Evolutionary conservation across 805 yeast species (phyloP).

Genomic region (Ogataea corticis): DNA sequence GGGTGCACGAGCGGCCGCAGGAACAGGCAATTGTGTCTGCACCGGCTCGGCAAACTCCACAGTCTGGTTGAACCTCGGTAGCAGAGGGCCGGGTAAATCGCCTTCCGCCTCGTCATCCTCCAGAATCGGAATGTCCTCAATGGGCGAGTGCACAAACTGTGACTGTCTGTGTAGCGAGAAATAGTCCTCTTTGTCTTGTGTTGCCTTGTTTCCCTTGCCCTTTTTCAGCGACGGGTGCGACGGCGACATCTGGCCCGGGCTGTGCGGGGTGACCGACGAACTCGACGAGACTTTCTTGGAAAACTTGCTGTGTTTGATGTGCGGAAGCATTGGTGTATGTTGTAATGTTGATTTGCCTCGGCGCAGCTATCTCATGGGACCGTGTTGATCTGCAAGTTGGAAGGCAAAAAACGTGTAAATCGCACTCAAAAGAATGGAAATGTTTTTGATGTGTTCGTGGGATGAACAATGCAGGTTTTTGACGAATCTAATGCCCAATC

Average conservation of each 20-base stretch:
- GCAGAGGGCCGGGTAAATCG: constrained; percentile 24
- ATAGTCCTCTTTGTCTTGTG: constrained; percentile 9
- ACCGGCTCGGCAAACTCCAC: neutral
- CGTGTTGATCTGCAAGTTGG: neutral
- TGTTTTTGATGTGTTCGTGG: too few species aligned
- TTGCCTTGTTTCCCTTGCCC: neutral
- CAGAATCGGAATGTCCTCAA: constrained; percentile 29
- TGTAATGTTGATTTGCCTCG: neutral
- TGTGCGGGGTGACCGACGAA: neutral
- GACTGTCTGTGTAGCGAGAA: constrained; percentile 10
- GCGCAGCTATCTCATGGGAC: neutral
- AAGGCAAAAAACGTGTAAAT: too few species aligned
- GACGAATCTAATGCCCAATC: too few species aligned
- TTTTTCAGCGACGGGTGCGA: neutral
- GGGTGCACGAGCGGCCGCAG: neutral
- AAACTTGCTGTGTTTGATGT: neutral
- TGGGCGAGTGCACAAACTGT: constrained; percentile 13
- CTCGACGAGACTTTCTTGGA: neutral
- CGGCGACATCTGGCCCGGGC: constrained; percentile 3
- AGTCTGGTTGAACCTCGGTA: constrained; percentile 25
- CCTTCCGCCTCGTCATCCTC: constrained; percentile 35
- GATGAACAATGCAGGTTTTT: too few species aligned
- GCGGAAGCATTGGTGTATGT: neutral
- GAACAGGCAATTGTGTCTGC: neutral
- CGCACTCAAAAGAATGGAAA: too few species aligned